A percentile compares a stretch with the other conserved stretches of the same genome.
phyloP scores from a whole-genome alignment of 495 filamentous ascomycete genomes.

The Xylaria bambusicola region DNA sequence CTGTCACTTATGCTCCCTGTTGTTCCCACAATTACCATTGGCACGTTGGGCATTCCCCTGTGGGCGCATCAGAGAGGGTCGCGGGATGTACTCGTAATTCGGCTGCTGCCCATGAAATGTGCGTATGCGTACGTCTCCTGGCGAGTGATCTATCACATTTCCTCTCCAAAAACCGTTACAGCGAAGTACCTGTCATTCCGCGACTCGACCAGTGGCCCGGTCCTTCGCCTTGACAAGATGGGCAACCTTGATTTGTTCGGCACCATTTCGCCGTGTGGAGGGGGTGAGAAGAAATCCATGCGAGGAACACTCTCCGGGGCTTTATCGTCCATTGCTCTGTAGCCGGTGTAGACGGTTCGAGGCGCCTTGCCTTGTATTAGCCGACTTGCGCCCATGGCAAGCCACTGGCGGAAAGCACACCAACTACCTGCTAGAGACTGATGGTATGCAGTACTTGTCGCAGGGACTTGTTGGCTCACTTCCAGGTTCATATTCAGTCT shows the following conservation, averaged over 20 bases:
- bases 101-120: not conserved
- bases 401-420: not conserved
- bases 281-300: not conserved
- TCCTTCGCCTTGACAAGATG: not conserved
- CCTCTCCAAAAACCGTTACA: conserved; percentile 5
- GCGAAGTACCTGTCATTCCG: not conserved
- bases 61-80: not conserved
- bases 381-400: not conserved
- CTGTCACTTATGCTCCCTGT: not conserved
- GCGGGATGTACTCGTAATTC: not conserved
- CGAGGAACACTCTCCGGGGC: not conserved
- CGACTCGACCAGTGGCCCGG: not conserved
- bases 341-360: not conserved
- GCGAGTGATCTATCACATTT: conserved; percentile 15
- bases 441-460: not conserved
- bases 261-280: conserved; percentile 7
- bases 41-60: not conserved
- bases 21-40: not conserved
- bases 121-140: not conserved
- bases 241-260: not conserved
- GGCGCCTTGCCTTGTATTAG: not conserved
- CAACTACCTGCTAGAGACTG: not conserved
- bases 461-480: conserved; percentile 3
- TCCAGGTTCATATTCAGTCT: not conserved
- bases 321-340: not conserved